These are phyloP conservation scores for Leptoxyphium fumago DNA, from an alignment of 2,329 filamentous ascomycete genomes.

Conservation along the genomic window DNA sequence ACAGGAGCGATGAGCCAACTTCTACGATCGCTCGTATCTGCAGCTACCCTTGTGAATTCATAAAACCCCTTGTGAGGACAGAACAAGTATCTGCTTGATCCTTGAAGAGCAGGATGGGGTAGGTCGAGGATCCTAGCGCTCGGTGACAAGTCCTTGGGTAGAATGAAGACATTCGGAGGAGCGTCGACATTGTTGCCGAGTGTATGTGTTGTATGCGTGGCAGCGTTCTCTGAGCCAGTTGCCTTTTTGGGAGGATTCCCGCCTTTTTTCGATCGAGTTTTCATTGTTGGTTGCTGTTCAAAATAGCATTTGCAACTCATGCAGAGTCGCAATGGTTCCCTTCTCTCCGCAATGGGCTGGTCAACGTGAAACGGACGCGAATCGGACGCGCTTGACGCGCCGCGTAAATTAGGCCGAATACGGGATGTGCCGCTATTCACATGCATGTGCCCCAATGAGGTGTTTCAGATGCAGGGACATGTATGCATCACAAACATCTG, in stretches of 20 bases:
- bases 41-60: slow-evolving; percentile 44
- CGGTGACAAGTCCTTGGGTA: slow-evolving; percentile 38
- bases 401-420: not conserved
- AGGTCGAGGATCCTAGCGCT: slow-evolving; percentile 42
- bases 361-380: not conserved
- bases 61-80: slow-evolving; percentile 44
- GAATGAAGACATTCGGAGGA: slow-evolving; percentile 40
- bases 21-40: slow-evolving; percentile 33
- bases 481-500: no score
- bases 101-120: slow-evolving; percentile 36
- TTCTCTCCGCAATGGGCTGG: no score
- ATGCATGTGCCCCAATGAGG: not conserved
- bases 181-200: slow-evolving; percentile 19
- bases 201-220: slow-evolving; percentile 4
- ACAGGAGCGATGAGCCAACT: slow-evolving; percentile 40
- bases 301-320: no score
- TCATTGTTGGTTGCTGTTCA: slow-evolving; percentile 8
- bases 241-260: slow-evolving; percentile 1
- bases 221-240: slow-evolving; percentile 1
- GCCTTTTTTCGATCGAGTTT: slow-evolving; percentile 17
- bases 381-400: not conserved
- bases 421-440: not conserved
- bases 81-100: slow-evolving; percentile 40
- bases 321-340: no score
- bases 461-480: no score